These are phyloP conservation scores for Rhizopogon sp. DNA, from an alignment of 768 basidiomycete genomes.

Conservation along the genomic window DNA sequence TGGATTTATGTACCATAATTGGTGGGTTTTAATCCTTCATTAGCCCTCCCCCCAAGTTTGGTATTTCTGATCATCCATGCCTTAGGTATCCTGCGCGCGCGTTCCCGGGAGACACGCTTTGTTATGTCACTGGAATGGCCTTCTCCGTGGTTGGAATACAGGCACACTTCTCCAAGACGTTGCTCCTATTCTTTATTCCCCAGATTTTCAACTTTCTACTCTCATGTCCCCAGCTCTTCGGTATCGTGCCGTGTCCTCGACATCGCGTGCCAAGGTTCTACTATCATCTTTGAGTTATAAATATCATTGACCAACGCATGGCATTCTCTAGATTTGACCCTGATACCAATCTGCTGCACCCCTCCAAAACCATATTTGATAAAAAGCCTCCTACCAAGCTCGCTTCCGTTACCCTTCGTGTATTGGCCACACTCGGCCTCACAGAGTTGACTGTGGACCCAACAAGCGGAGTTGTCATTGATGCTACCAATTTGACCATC, in stretches of 20 bases:
- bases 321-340: slow-evolving; percentile 58
- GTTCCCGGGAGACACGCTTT: slow-evolving; percentile 96
- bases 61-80: not conserved
- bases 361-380: slow-evolving; percentile 61
- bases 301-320: not conserved
- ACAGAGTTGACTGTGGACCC: slow-evolving; percentile 57
- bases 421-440: slow-evolving; percentile 60
- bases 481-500: slow-evolving; percentile 87
- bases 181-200: slow-evolving; percentile 94
- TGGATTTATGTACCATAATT: slow-evolving; percentile 94
- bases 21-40: slow-evolving; percentile 45
- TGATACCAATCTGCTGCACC: slow-evolving; percentile 70
- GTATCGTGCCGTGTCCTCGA: slow-evolving; percentile 88
- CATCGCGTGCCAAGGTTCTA: slow-evolving; percentile 85
- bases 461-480: slow-evolving; percentile 52
- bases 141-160: slow-evolving; percentile 98
- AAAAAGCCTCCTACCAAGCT: slow-evolving; percentile 49
- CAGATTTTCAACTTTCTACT: slow-evolving; percentile 97
- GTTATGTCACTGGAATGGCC: slow-evolving; percentile 98
- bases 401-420: slow-evolving; percentile 48
- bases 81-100: slow-evolving; percentile 91
- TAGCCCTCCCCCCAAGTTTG: not conserved
- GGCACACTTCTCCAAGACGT: slow-evolving; percentile 95
- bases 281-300: not conserved
- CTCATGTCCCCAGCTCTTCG: slow-evolving; percentile 92